Percentiles rank a stretch among this genome's conserved stretches.
phyloP scores from a whole-genome alignment of 2,329 filamentous ascomycete genomes.

The Orbilia ellipsospora region DNA sequence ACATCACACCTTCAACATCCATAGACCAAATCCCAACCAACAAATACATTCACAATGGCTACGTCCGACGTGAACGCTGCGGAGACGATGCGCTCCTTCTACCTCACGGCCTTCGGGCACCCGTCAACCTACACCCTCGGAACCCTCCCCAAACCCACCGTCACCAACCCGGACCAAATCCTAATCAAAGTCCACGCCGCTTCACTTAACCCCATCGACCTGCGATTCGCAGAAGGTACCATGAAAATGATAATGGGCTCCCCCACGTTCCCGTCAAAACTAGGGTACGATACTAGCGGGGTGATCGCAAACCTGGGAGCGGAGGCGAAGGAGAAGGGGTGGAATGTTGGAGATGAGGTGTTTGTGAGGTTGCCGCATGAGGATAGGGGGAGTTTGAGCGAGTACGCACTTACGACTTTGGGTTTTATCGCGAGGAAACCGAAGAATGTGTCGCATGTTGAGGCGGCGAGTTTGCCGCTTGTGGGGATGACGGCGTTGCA shows the following conservation, averaged over 20 bases:
- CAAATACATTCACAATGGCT: not conserved
- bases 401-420: constrained; percentile 62
- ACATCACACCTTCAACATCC: constrained; percentile 2
- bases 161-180: constrained; percentile 57
- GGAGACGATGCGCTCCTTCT: constrained; percentile 44
- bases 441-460: constrained; percentile 62
- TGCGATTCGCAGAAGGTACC: constrained; percentile 63
- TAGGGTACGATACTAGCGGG: constrained; percentile 65
- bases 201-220: constrained; percentile 65
- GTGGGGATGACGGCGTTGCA: constrained; percentile 42
- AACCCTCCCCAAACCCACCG: constrained; percentile 55
- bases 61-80: not conserved
- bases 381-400: constrained; percentile 62
- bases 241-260: constrained; percentile 60
- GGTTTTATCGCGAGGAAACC: constrained; percentile 63
- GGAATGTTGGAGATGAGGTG: constrained; percentile 63
- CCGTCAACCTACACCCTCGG: constrained; percentile 47
- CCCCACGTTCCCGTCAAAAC: constrained; percentile 63
- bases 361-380: constrained; percentile 61
- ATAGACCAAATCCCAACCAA: not conserved
- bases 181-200: constrained; percentile 64
- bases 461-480: constrained; percentile 60
- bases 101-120: constrained; percentile 36
- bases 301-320: constrained; percentile 62
- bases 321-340: constrained; percentile 58